Conservation (phyloP, 345 rosid species). For the Sisymbrium irio region DNA sequence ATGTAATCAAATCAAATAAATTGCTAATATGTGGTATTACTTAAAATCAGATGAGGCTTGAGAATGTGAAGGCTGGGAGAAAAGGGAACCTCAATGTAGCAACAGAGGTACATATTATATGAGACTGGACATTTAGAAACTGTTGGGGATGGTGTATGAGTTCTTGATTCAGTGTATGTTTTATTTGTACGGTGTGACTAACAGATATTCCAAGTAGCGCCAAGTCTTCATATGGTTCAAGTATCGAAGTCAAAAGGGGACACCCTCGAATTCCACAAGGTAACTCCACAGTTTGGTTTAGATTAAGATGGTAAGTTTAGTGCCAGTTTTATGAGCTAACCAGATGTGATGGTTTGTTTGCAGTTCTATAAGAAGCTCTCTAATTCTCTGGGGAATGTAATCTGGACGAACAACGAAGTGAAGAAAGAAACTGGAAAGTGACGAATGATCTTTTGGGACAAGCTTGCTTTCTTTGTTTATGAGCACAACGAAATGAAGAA, state of each 20-base stretch:
- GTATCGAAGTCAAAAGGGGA: constrained; percentile 95
- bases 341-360: constrained; percentile 16
- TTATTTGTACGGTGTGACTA: constrained; percentile 11
- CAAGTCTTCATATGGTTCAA: constrained; percentile 93
- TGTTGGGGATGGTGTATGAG: neutral
- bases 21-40: neutral
- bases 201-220: constrained; percentile 93
- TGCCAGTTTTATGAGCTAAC: constrained; percentile 6
- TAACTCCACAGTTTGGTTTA: constrained; percentile 26
- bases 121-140: neutral
- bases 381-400: constrained; percentile 72
- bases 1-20: neutral
- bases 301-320: neutral
- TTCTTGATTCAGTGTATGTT: neutral
- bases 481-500: constrained; percentile 68
- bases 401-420: constrained; percentile 90
- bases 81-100: constrained; percentile 89
- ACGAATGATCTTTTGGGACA: constrained; percentile 9
- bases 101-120: constrained; percentile 63
- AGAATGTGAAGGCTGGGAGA: constrained; percentile 85
- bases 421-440: constrained; percentile 41
- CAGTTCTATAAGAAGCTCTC: constrained; percentile 94
- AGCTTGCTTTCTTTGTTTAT: constrained; percentile 12
- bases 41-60: constrained; percentile 73
- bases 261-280: constrained; percentile 92